A percentile compares a stretch with the other conserved stretches of the same genome.
These are phyloP conservation scores for Ramaria sp. DNA, from an alignment of 768 basidiomycete species.

Conservation along the genomic window DNA sequence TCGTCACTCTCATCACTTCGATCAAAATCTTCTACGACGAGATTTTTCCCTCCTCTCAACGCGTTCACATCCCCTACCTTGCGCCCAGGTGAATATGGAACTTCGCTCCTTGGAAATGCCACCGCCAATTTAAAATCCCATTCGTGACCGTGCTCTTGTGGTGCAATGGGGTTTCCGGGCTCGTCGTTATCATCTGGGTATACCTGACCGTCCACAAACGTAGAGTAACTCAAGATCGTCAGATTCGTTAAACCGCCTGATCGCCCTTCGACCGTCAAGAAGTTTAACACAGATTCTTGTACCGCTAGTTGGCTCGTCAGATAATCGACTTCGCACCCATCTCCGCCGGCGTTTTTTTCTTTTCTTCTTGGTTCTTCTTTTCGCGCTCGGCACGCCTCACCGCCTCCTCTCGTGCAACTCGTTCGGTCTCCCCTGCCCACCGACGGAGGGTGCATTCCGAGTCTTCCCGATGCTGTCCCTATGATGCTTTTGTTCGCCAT, in stretches of 20 bases:
- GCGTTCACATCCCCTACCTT: conserved; percentile 14
- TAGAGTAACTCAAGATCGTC: conserved; percentile 57
- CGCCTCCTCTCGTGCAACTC: conserved; percentile 52
- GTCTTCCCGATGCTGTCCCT: too few relatives aligned
- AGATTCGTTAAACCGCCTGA: conserved; percentile 40
- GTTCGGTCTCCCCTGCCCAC: conserved; percentile 66
- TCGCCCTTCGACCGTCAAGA: conserved; percentile 41
- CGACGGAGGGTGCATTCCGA: conserved; percentile 60
- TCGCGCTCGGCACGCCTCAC: conserved; percentile 30
- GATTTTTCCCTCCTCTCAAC: conserved; percentile 19
- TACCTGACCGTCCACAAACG: conserved; percentile 56
- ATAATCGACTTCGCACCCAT: conserved; percentile 12
- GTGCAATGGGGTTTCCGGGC: neutral
- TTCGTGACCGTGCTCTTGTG: conserved; percentile 31
- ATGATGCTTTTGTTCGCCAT: too few relatives aligned
- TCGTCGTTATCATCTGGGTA: conserved; percentile 27
- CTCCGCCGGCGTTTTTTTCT: conserved; percentile 8
- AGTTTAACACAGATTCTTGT: conserved; percentile 42
- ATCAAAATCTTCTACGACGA: conserved; percentile 19
- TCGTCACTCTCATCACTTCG: conserved; percentile 1
- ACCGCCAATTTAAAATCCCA: conserved; percentile 66
- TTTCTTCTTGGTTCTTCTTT: conserved; percentile 20
- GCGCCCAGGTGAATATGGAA: conserved; percentile 32
- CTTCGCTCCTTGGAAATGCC: conserved; percentile 60
- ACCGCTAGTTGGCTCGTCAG: conserved; percentile 15